Percentiles rank a stretch among this genome's conserved stretches.
Conservation (phyloP, 371 early-diverging fungal species). For the Mortierella sp. region DNA sequence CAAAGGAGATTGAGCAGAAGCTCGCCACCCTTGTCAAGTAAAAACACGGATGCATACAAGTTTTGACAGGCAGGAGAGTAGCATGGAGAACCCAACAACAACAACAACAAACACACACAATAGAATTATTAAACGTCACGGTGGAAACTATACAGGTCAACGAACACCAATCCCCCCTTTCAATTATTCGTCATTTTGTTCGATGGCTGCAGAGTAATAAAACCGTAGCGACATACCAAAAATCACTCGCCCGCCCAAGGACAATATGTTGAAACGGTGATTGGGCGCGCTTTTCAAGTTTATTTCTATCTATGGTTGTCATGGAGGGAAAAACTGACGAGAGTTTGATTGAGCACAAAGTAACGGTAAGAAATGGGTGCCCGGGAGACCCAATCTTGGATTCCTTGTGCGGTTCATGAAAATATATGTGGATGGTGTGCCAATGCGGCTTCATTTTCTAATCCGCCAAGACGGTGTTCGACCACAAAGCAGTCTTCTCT, state of each 20-base stretch:
- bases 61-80: neutral
- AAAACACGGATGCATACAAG: neutral
- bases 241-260: neutral
- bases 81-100: neutral
- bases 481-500: neutral
- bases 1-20: conserved; percentile 78
- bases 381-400: too few relatives aligned
- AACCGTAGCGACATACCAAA: conserved; percentile 1
- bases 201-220: conserved; percentile 5
- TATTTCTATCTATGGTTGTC: too few relatives aligned
- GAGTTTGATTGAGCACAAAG: too few relatives aligned
- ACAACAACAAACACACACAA: neutral
- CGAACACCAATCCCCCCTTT: neutral
- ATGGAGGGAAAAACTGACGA: neutral
- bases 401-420: too few relatives aligned
- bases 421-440: neutral
- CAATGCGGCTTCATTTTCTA: too few relatives aligned
- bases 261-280: neutral
- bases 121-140: neutral
- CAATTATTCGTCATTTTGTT: neutral
- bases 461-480: neutral
- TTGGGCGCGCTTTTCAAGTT: neutral
- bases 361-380: too few relatives aligned
- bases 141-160: neutral
- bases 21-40: conserved; percentile 74